phyloP scores from a whole-genome alignment of 208 protist genomes.

The Angomonas ambiguus region DNA sequence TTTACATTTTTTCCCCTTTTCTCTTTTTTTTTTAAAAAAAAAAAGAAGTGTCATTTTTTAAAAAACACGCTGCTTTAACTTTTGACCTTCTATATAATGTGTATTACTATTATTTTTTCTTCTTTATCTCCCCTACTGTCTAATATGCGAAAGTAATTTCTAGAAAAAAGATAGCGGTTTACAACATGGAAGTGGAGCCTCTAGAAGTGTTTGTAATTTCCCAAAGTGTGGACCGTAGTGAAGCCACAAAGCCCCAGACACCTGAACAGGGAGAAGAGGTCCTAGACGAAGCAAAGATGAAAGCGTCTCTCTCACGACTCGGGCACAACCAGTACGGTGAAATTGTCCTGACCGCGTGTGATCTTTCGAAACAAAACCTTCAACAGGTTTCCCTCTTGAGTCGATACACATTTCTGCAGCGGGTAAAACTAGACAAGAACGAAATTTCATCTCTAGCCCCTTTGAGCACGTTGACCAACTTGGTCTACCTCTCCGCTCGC shows the following conservation, averaged over 20 bases:
- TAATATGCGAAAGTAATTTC: neutral
- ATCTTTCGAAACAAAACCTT: conserved; percentile 26
- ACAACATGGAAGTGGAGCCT: neutral
- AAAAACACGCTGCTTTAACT: too few relatives aligned
- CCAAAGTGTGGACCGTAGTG: neutral
- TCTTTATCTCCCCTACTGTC: neutral
- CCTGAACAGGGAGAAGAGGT: neutral
- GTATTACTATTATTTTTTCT: conserved; percentile 8
- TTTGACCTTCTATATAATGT: too few relatives aligned
- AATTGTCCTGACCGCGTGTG: conserved; percentile 48
- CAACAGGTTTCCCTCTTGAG: conserved; percentile 31
- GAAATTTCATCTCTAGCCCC: conserved; percentile 46
- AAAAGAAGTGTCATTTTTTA: neutral
- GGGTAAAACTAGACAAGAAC: conserved; percentile 62
- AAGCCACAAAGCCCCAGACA: neutral
- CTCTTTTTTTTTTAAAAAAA: neutral
- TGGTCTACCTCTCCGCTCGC: conserved; percentile 63
- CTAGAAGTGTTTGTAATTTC: neutral
- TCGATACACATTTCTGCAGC: conserved; percentile 59
- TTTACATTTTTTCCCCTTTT: neutral
- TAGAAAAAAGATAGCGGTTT: neutral
- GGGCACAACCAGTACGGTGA: conserved; percentile 53
- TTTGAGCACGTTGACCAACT: conserved; percentile 30
- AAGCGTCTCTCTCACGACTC: conserved; percentile 31
- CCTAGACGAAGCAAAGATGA: conserved; percentile 12